These are phyloP conservation scores for Trichoderma lentiforme DNA, from an alignment of 2,329 filamentous ascomycete genomes.

Conservation along the genomic window DNA sequence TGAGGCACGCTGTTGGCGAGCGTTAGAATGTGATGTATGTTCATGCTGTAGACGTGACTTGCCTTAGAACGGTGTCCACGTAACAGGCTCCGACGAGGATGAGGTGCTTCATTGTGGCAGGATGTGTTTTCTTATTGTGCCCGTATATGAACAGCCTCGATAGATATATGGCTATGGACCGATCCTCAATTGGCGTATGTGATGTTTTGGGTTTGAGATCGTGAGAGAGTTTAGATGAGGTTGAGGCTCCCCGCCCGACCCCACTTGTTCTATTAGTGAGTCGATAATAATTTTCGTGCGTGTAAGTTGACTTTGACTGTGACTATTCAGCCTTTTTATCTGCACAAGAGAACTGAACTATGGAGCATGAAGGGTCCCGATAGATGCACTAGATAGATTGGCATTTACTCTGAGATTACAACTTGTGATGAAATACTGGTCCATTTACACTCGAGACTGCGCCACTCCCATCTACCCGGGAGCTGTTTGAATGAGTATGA, in stretches of 20 bases:
- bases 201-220: background rate
- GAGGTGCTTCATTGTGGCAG: constrained; percentile 49
- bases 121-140: background rate
- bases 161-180: background rate
- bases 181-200: background rate
- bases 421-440: background rate
- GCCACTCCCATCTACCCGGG: background rate
- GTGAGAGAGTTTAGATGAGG: background rate
- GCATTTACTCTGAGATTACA: background rate
- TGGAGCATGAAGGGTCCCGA: background rate
- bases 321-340: background rate
- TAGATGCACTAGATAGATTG: background rate
- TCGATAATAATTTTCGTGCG: background rate
- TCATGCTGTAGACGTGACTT: constrained; percentile 27
- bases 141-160: background rate
- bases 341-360: background rate
- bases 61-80: constrained; percentile 67
- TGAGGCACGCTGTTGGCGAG: constrained; percentile 52
- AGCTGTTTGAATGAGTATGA: background rate
- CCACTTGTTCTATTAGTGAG: background rate
- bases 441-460: background rate
- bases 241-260: background rate
- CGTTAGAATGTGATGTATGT: background rate
- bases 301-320: background rate
- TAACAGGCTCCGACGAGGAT: constrained; percentile 67